A percentile compares a stretch with the other conserved stretches of the same genome.
phyloP scores from a whole-genome alignment of 257 asterid genomes.

The Solanum paucissectum region DNA sequence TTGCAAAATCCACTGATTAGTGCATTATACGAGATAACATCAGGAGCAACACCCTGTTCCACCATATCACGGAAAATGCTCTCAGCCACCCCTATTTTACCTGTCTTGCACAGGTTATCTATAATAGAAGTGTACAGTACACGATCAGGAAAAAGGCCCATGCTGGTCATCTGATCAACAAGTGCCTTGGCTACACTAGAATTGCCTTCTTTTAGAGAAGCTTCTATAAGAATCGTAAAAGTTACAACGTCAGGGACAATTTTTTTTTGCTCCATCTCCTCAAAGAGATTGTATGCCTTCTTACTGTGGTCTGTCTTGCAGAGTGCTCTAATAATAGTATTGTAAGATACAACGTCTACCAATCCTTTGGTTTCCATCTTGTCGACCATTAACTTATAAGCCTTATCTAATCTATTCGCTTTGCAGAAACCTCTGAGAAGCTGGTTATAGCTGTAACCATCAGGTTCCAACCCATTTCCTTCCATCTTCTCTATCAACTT shows the following conservation, averaged over 20 bases:
- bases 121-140: constrained; percentile 58
- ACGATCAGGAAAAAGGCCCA: constrained; percentile 51
- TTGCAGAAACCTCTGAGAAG: constrained; percentile 79
- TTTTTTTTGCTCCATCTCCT: constrained; percentile 69
- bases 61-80: constrained; percentile 56
- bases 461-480: constrained; percentile 52
- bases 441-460: constrained; percentile 74
- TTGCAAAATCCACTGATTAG: constrained; percentile 67
- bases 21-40: constrained; percentile 66
- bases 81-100: constrained; percentile 46
- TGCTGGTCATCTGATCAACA: constrained; percentile 58
- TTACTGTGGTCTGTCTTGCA: constrained; percentile 43
- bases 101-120: constrained; percentile 59
- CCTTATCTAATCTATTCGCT: constrained; percentile 68
- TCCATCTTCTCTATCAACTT: constrained; percentile 65
- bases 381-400: constrained; percentile 41
- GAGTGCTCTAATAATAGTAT: constrained; percentile 63
- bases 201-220: constrained; percentile 59
- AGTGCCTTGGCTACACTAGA: constrained; percentile 46
- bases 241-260: constrained; percentile 68
- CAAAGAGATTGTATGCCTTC: constrained; percentile 53
- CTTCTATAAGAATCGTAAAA: constrained; percentile 64
- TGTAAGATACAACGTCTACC: constrained; percentile 77
- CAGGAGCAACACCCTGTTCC: constrained; percentile 59
- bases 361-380: constrained; percentile 70